phyloP scores from a whole-genome alignment of 2,329 filamentous ascomycete genomes.

The Pseudocercospora fuligena region DNA sequence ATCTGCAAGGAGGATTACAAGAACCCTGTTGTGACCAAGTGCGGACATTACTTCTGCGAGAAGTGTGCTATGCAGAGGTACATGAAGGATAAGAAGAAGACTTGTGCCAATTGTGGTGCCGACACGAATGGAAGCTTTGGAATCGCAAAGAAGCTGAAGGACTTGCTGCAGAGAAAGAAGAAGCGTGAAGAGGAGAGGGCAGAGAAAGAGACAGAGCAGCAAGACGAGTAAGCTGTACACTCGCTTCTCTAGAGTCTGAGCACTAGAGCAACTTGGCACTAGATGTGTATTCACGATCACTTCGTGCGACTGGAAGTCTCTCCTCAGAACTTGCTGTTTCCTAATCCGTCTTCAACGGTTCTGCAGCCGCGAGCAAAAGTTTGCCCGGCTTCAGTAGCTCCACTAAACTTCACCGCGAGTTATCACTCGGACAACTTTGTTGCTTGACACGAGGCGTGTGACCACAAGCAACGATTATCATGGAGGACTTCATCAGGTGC shows the following conservation, averaged over 20 bases:
- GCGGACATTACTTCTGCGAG: slow-evolving; percentile 96
- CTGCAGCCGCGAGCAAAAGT: background rate
- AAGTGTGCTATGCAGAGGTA: slow-evolving; percentile 85
- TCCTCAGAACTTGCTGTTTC: background rate
- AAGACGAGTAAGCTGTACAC: slow-evolving; percentile 47
- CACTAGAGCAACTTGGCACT: background rate
- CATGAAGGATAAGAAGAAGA: slow-evolving; percentile 75
- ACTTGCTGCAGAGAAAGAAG: slow-evolving; percentile 75
- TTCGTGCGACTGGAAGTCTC: no score
- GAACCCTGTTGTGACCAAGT: slow-evolving; percentile 82
- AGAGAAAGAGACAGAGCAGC: slow-evolving; percentile 59
- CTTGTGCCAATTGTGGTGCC: slow-evolving; percentile 81
- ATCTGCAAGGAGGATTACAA: slow-evolving; percentile 82
- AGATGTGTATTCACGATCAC: background rate
- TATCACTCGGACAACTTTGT: no score
- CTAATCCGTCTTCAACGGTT: background rate
- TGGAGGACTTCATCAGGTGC: background rate
- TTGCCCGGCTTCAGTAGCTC: background rate
- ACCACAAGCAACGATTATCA: background rate
- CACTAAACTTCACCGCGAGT: no score
- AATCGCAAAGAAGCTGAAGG: slow-evolving; percentile 79
- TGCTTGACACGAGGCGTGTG: no score
- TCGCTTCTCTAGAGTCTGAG: background rate
- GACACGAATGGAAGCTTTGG: slow-evolving; percentile 92
- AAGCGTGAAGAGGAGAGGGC: slow-evolving; percentile 64